Base-by-base conservation (phyloP, 306 rosid genomes). In the Quillaja saponaria region DNA sequence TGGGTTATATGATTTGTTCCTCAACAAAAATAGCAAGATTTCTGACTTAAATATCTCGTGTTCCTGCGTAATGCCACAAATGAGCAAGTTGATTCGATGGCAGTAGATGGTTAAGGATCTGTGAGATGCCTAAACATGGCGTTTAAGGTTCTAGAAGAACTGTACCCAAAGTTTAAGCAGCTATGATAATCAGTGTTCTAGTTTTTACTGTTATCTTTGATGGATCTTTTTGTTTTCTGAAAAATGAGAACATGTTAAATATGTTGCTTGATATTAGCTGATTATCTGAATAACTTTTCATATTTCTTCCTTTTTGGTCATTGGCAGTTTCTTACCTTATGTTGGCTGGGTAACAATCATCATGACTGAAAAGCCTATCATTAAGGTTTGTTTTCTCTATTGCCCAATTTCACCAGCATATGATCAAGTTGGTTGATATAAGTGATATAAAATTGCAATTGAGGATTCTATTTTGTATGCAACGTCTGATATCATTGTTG, bases 271-370 rank as follows among this genome's bases (percentile, higher is more conserved):
- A 6, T 17, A 5, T 37, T 37, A 10, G 28, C 18, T 37, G 46
- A 56, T 15, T 19, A 10, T 18, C 4, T n/a, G 14, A 15, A 37
- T 44, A 10, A 13, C 13, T 58, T 34, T 64, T 48, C 13, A 6
- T 50, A 34, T 65, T 70, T 49, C 65, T 63, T 69, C 49, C 8
- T 2, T 18, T 34, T 35, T 31, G 13, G 31, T 69, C 17, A 19
- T 60, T 65, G 75, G 55, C 96, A 88, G 97, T 72, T 88, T 88
- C 71, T 80, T 91, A 67, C 97, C 97, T 34, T 88, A 88, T 49
- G 97, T 88, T 35, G 96, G 97, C 49, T 88, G 97, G 97, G 96
- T 86, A 52, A 91, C 97, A 7, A 88, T 91, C 63, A 81, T 91
- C 64, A 88, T 91, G 97, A 91, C 97, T 1, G 97, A 91, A 58